Evolutionary conservation across 2,329 filamentous ascomycete genomes (phyloP), one percentile per base, ranked within the genome.

Genomic region (Elsinoe arachidis): DNA sequence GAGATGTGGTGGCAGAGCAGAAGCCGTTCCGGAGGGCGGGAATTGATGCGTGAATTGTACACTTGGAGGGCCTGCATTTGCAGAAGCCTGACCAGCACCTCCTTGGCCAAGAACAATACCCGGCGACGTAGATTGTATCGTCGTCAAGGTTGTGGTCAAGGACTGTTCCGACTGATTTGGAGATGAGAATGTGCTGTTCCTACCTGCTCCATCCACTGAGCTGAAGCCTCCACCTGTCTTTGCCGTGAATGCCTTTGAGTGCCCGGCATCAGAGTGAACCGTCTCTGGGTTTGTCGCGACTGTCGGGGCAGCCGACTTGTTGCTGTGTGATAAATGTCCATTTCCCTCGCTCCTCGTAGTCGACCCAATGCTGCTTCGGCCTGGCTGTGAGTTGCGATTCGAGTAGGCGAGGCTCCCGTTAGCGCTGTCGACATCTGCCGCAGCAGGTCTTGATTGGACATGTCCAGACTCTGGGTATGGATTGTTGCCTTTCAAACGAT

Each of bases 381-480:
- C 19, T 60, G 61, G 84, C 84, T 12, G 76, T 73, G 59, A 75
- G 72, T 66, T 78, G 73, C 80, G 58, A 75, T 85, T 66, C 14
- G 75, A 73, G 60, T 77, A 76, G 54, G 79, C 78, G 57, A 76
- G 69, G 59, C 74, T 73, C 54, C 72, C 70, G 63, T 76, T 73
- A 51, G 68, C 70, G 57, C 70, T 71, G 61, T 68, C 56, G n/a
- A 38, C 30, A 38, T 54, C 56, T 54, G 47, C 37, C 7, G 46
- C 37, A 21, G 56, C 49, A 21, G 56, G 56, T 19, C 57, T 58
- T 10, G 47, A 21, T 5, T 54, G 57, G 37, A 54, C 57, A 15
- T 56, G 80, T 59, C 87, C 88, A 2, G 90, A 95, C 65, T 92
- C 80, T 7, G 88, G 88, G 68, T 96, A 96, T n/a, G 91, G 91